Evolutionary conservation across 2,329 filamentous ascomycete species (phyloP).

Genomic region (Alternaria gaisen): DNA sequence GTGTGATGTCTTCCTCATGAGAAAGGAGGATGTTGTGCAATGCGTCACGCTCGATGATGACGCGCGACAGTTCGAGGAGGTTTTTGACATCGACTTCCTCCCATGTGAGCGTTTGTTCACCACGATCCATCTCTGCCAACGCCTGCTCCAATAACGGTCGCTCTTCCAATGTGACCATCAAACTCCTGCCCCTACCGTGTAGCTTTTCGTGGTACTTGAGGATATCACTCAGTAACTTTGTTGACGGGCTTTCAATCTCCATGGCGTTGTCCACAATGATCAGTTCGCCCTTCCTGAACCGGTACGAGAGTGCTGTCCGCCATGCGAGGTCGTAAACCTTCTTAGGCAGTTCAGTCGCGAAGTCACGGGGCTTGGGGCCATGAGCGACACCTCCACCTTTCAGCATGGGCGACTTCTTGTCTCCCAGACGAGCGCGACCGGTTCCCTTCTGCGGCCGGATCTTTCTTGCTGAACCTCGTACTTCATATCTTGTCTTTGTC

Average conservation of each 20-base stretch:
- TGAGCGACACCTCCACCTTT: constrained; percentile 87
- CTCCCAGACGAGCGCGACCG: constrained; percentile 80
- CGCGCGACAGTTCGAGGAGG: constrained; percentile 80
- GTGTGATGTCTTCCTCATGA: constrained; percentile 42
- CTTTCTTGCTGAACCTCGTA: constrained; percentile 85
- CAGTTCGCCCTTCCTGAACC: constrained; percentile 86
- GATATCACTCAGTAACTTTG: constrained; percentile 72
- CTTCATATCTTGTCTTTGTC: constrained; percentile 69
- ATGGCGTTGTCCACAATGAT: constrained; percentile 82
- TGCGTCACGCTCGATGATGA: constrained; percentile 86
- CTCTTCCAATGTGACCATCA: constrained; percentile 41
- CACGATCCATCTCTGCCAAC: constrained; percentile 71
- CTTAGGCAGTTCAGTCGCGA: constrained; percentile 79
- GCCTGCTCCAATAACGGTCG: constrained; percentile 68
- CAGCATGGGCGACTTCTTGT: constrained; percentile 81
- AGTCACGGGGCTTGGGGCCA: constrained; percentile 92
- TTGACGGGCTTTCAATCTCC: constrained; percentile 72
- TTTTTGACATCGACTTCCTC: constrained; percentile 96
- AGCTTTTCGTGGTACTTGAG: constrained; percentile 71
- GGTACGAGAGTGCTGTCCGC: constrained; percentile 91
- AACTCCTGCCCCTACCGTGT: constrained; percentile 36
- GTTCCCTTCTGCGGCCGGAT: constrained; percentile 86
- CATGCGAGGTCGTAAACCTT: constrained; percentile 97
- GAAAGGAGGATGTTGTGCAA: constrained; percentile 73
- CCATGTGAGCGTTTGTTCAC: constrained; percentile 73